A percentile compares a stretch with the other conserved stretches of the same genome.
Evolutionary conservation across 441 rosid species (phyloP).

Genomic region (Adansonia rubrostipa): DNA sequence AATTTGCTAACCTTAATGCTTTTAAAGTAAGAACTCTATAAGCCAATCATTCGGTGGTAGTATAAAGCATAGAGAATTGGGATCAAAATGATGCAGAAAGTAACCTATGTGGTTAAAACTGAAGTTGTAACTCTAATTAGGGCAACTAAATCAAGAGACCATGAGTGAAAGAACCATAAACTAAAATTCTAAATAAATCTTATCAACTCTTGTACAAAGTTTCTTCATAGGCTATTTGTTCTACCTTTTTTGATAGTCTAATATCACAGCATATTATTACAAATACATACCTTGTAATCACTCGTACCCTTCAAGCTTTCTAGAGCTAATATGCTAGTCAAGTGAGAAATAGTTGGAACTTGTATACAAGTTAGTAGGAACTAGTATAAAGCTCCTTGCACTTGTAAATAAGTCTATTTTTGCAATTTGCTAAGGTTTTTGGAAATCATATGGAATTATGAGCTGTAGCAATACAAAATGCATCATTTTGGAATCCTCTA

Average conservation of each 20-base stretch:
- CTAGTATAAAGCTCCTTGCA: neutral
- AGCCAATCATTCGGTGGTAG: neutral
- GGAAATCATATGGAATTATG: neutral
- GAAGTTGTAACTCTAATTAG: neutral
- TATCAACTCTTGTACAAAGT: neutral
- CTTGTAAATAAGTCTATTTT: neutral
- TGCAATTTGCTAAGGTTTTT: neutral
- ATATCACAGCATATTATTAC: neutral
- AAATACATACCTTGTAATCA: neutral
- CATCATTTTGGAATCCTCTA: neutral
- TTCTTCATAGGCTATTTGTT: neutral
- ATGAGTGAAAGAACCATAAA: neutral
- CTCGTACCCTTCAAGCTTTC: neutral
- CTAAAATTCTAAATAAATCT: conserved; percentile 3
- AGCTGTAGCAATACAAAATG: neutral
- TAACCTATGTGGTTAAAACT: neutral
- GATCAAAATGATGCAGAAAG: conserved; percentile 6
- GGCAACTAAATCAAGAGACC: neutral
- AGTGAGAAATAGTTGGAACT: neutral
- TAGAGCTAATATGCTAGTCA: neutral
- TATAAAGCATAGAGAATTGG: neutral
- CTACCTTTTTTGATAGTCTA: neutral
- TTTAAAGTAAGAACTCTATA: neutral
- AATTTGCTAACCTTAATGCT: neutral
- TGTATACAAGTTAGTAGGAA: neutral